phyloP scores from a whole-genome alignment of 176 grass and related monocot genomes.

The Stipa capillata region DNA sequence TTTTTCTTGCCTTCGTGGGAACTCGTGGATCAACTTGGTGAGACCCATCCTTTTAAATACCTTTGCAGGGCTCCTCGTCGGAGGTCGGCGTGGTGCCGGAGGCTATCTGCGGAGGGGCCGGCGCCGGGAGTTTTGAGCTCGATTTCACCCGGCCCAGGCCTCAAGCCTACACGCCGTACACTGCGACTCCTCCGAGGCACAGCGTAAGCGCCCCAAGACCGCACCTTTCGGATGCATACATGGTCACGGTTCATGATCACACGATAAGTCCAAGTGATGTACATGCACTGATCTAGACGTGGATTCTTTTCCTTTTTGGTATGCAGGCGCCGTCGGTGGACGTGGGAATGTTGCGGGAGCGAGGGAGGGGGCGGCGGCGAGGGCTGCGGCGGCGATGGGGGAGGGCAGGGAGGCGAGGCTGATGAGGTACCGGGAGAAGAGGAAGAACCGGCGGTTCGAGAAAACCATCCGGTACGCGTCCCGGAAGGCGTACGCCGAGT shows the following conservation, averaged over 20 bases:
- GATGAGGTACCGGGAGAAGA: constrained; percentile 90
- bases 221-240: neutral
- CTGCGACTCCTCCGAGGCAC: constrained; percentile 11
- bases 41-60: neutral
- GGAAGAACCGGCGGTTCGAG: constrained; percentile 89
- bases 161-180: constrained; percentile 33
- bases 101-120: constrained; percentile 15
- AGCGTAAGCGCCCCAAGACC: constrained; percentile 9
- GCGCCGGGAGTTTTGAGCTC: constrained; percentile 27
- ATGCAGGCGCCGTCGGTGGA: constrained; percentile 48
- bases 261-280: neutral
- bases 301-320: neutral
- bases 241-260: no score
- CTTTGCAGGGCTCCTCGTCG: constrained; percentile 59
- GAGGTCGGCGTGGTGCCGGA: constrained; percentile 86
- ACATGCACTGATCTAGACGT: neutral
- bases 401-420: constrained; percentile 60
- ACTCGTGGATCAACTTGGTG: neutral
- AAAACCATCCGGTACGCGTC: constrained; percentile 95
- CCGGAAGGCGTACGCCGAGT: constrained; percentile 89
- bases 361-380: neutral
- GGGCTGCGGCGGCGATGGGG: constrained; percentile 22
- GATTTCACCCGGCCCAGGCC: constrained; percentile 37
- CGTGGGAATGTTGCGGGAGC: constrained; percentile 49
- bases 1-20: no score